Evolutionary conservation across 176 grass and related monocot genomes (phyloP).

Genomic region (Juncus inflexus): DNA sequence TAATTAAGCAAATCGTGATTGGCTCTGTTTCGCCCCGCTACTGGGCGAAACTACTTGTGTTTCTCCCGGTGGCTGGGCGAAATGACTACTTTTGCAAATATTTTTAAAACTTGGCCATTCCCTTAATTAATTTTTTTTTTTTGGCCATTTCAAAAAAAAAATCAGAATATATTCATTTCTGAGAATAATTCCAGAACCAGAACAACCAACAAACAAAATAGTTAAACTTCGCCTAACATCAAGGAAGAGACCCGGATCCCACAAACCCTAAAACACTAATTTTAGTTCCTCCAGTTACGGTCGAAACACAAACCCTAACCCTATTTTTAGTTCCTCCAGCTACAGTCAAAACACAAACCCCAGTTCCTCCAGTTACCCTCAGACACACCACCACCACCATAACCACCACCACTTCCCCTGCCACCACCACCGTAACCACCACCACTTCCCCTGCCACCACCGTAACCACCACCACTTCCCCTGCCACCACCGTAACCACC

Average conservation of each 20-base stretch:
- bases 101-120: too few species aligned
- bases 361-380: constrained; percentile 54
- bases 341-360: too few species aligned
- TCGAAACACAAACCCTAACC: not conserved
- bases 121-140: too few species aligned
- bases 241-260: constrained; percentile 17
- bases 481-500: constrained; percentile 1
- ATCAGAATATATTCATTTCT: constrained; percentile 10
- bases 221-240: constrained; percentile 4
- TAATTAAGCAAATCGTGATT: too few species aligned
- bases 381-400: constrained; percentile 32
- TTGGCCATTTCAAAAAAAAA: too few species aligned
- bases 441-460: constrained; percentile 25
- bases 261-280: not conserved
- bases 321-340: constrained; percentile 49
- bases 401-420: not conserved
- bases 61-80: too few species aligned
- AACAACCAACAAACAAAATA: constrained; percentile 16
- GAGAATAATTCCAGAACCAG: constrained; percentile 10
- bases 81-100: too few species aligned
- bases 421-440: constrained; percentile 22
- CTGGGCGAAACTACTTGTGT: too few species aligned
- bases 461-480: constrained; percentile 11
- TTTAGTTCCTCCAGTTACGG: too few species aligned
- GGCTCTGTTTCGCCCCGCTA: too few species aligned